phyloP scores from a whole-genome alignment of 768 basidiomycete species.

The Dacryopinax primogenitus region DNA sequence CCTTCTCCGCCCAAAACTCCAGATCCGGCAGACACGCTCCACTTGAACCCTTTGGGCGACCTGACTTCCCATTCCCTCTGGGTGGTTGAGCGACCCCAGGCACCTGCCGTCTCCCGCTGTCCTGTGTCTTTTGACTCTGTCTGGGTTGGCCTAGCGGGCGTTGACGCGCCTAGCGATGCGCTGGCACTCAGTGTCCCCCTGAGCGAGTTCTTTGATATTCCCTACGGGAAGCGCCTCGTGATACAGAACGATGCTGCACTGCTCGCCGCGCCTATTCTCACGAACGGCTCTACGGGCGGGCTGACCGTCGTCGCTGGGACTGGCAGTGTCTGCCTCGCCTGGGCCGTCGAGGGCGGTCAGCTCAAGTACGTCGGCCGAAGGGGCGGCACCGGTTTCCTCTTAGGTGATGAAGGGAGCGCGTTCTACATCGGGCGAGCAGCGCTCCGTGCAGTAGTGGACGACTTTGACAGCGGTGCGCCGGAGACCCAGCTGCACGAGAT shows the following conservation, averaged over 20 bases:
- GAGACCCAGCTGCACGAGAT: background rate
- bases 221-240: constrained; percentile 33
- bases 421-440: constrained; percentile 68
- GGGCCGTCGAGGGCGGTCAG: constrained; percentile 10
- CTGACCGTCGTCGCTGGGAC: constrained; percentile 73
- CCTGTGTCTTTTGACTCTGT: constrained; percentile 41
- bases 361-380: constrained; percentile 53
- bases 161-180: constrained; percentile 57
- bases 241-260: constrained; percentile 77
- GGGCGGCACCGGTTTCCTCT: constrained; percentile 75
- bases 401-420: constrained; percentile 75
- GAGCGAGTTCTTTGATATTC: constrained; percentile 18
- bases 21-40: background rate
- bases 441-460: constrained; percentile 42
- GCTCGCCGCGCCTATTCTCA: constrained; percentile 62
- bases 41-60: background rate
- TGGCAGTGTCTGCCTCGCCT: constrained; percentile 57
- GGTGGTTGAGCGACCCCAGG: background rate
- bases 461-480: background rate
- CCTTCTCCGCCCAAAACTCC: constrained; percentile 5
- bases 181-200: constrained; percentile 36
- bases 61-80: background rate
- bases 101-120: background rate
- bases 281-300: constrained; percentile 43
- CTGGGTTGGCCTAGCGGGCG: constrained; percentile 76